Base-by-base conservation (phyloP, 441 rosid genomes). In the Arabidopsis hybrid region DNA sequence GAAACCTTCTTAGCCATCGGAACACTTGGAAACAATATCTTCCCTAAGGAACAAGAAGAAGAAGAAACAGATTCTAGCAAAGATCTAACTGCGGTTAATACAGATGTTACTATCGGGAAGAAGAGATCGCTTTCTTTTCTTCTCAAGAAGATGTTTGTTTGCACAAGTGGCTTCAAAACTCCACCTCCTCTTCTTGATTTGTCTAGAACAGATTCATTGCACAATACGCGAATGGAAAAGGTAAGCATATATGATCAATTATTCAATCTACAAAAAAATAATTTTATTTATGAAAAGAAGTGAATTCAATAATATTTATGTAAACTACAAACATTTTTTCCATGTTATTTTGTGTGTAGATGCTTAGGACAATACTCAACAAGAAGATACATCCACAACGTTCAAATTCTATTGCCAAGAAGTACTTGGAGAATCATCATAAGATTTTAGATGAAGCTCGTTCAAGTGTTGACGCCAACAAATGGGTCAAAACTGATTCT, bases 401-500 rank as follows among this genome's bases (percentile, higher is more conserved):
- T 73, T 61, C 81, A 53, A 78, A 78, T 72, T 8, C 56, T 46
- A n/a, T 17, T 38, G 68, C 74, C 47, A 78, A 56, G 17, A 78
- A 73, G 56, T 78, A 73, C 39, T 67, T 78, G 81, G 81, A 78
- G 78, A 72, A 67, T 50, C 60, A 60, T 60, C 65, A 67, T 39
- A 73, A 60, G 61, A 68, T 68, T 39, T 10, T 38, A 7, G 78
- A 61, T 67, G 78, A 78, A 56, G 74, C 55, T 67, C 49, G 71
- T 46, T 72, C 81, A 36, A 67, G 74, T 67, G 71, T 53, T 6
- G 81, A 67, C 5, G 66, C 74, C 47, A 73, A 62, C 47, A 78
- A 67, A 78, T 78, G 93, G 97, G 89, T 84, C 42, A 89, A 84
- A 83, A 86, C 90, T 43, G 95, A 89, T 84, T 88, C 97, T 61